Percentiles rank a stretch among this genome's conserved stretches.
These are phyloP conservation scores for Podila verticillata DNA, from an alignment of 192 early-diverging fungal genomes.

Conservation along the genomic window DNA sequence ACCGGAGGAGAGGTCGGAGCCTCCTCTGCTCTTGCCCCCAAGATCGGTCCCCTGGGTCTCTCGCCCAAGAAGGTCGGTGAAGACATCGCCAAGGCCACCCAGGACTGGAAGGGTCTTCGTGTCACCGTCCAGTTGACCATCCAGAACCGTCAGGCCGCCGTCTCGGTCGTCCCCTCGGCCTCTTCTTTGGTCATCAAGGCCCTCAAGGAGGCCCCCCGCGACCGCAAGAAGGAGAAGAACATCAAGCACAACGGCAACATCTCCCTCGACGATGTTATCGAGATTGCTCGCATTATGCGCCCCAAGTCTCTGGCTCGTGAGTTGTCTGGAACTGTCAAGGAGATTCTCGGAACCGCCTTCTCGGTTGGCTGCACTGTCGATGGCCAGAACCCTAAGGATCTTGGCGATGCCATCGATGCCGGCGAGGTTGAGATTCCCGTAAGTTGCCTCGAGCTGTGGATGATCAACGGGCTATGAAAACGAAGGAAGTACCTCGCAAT, in stretches of 20 bases:
- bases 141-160: conserved; percentile 99
- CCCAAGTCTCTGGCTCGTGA: conserved; percentile 95
- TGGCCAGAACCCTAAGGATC: conserved; percentile 90
- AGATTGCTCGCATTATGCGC: conserved; percentile 96
- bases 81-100: conserved; percentile 99
- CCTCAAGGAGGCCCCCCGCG: conserved; percentile 95
- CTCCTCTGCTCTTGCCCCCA: conserved; percentile 97
- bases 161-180: conserved; percentile 96
- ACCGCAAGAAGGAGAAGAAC: conserved; percentile 99
- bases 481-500: too few relatives aligned
- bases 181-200: conserved; percentile 97
- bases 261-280: conserved; percentile 91
- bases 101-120: conserved; percentile 99
- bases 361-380: conserved; percentile 99
- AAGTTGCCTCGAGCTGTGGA: conserved; percentile 2
- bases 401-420: conserved; percentile 84
- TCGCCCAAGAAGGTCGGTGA: conserved; percentile 99
- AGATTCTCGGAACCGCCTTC: conserved; percentile 95
- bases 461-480: neutral
- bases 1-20: conserved; percentile 98
- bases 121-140: conserved; percentile 98
- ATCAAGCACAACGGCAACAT: conserved; percentile 98
- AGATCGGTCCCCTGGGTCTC: conserved; percentile 99
- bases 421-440: conserved; percentile 80
- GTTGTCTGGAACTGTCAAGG: conserved; percentile 94